Evolutionary conservation across 495 filamentous ascomycete species (phyloP).

Genomic region (Penicillium coprophilum): DNA sequence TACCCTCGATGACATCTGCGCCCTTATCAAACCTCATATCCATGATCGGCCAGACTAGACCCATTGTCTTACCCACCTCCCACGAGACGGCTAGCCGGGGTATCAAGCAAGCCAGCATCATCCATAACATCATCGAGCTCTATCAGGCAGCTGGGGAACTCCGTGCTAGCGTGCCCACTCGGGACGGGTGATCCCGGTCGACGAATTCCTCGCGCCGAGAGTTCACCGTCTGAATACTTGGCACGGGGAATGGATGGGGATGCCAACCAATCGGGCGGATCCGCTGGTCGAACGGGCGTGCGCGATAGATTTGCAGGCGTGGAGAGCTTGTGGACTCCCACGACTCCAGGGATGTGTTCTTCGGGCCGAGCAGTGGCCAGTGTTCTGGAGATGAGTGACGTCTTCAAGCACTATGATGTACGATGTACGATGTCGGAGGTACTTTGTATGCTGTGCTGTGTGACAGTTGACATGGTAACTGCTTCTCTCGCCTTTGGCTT

Average conservation of each 20-base stretch:
- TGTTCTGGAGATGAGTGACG: conserved; percentile 7
- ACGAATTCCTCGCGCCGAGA: conserved; percentile 27
- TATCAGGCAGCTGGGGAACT: conserved; percentile 6
- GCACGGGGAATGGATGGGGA: conserved; percentile 21
- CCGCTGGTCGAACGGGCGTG: conserved; percentile 1
- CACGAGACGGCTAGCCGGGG: conserved; percentile 21
- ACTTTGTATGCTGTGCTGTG: background rate
- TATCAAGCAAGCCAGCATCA: conserved; percentile 19
- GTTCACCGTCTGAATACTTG: conserved; percentile 28
- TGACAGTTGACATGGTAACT: background rate
- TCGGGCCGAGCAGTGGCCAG: background rate
- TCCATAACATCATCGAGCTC: conserved; percentile 14
- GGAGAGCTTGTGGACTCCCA: conserved; percentile 1
- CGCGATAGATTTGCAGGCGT: background rate
- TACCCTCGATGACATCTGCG: background rate
- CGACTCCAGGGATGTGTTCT: background rate
- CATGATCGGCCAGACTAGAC: background rate
- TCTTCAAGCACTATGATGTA: background rate
- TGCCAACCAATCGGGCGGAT: conserved; percentile 18
- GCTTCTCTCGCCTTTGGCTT: background rate
- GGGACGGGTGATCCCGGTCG: conserved; percentile 24
- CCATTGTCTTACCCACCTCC: conserved; percentile 18
- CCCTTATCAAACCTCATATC: background rate
- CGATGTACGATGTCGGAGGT: background rate
- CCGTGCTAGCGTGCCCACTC: conserved; percentile 2